phyloP scores from a whole-genome alignment of 257 asterid species.

The Nicotiana tomentosiformis region DNA sequence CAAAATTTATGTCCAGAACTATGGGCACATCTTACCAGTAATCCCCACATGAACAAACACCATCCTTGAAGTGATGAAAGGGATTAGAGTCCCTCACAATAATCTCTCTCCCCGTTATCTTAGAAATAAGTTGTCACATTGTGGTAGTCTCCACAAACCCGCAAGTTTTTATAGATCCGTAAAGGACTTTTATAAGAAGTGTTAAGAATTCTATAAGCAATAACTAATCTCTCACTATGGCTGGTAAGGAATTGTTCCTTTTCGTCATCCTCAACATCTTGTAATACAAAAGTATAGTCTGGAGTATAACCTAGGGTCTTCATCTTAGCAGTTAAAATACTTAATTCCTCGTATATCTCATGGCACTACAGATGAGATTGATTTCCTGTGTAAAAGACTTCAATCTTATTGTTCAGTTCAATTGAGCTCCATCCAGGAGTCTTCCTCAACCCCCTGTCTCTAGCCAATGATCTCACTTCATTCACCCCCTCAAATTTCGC shows the following conservation, averaged over 20 bases:
- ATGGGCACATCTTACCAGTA: conserved; percentile 36
- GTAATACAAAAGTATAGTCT: conserved; percentile 63
- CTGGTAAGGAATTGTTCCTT: conserved; percentile 56
- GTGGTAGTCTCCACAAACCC: no score
- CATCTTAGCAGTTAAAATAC: conserved; percentile 36
- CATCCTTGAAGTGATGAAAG: conserved; percentile 61
- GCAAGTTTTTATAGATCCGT: conserved; percentile 50
- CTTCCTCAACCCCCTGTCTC: conserved; percentile 50
- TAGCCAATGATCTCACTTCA: conserved; percentile 64
- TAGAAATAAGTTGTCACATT: conserved; percentile 42
- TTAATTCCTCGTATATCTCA: conserved; percentile 52
- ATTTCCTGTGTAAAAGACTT: conserved; percentile 54
- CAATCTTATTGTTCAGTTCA: conserved; percentile 39
- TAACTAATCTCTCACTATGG: conserved; percentile 82
- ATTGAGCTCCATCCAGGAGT: conserved; percentile 74
- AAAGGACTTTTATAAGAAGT: conserved; percentile 45
- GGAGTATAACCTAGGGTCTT: conserved; percentile 67
- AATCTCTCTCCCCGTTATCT: conserved; percentile 47
- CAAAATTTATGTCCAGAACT: not conserved
- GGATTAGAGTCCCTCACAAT: conserved; percentile 61
- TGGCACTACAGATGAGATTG: conserved; percentile 53
- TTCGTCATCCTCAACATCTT: conserved; percentile 87
- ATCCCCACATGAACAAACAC: conserved; percentile 54
- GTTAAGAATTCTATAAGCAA: conserved; percentile 61
- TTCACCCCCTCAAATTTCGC: conserved; percentile 69